phyloP scores from a whole-genome alignment of 306 rosid species.

The Acacia confusa region DNA sequence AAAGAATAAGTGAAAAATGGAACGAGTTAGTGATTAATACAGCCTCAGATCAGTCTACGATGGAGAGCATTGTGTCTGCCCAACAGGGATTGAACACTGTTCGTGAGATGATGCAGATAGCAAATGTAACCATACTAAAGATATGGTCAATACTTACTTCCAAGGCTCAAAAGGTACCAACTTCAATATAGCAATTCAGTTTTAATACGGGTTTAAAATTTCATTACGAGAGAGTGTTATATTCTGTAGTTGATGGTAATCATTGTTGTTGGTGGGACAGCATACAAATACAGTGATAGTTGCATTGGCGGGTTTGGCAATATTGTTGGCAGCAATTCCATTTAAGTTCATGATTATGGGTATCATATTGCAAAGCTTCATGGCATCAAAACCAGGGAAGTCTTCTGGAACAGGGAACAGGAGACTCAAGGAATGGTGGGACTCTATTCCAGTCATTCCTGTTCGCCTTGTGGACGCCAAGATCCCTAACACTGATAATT shows the following conservation, averaged over 20 bases:
- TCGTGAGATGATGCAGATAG: slow-evolving; percentile 60
- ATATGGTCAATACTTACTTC: slow-evolving; percentile 74
- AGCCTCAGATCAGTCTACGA: slow-evolving; percentile 57
- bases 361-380: slow-evolving; percentile 48
- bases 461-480: slow-evolving; percentile 56
- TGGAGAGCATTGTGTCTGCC: slow-evolving; percentile 84
- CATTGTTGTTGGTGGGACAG: slow-evolving; percentile 45
- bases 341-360: slow-evolving; percentile 65
- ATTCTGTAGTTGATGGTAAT: not conserved
- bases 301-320: slow-evolving; percentile 52
- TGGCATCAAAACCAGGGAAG: slow-evolving; percentile 40
- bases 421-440: slow-evolving; percentile 94
- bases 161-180: slow-evolving; percentile 74
- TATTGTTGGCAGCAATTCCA: slow-evolving; percentile 64
- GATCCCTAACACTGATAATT: slow-evolving; percentile 8
- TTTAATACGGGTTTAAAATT: not conserved
- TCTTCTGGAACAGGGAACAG: slow-evolving; percentile 53
- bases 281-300: slow-evolving; percentile 71
- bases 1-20: slow-evolving; percentile 45
- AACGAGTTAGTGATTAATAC: slow-evolving; percentile 63
- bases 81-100: slow-evolving; percentile 69
- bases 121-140: slow-evolving; percentile 72
- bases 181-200: not conserved
- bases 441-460: slow-evolving; percentile 75
- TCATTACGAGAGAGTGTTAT: not conserved